Conservation (phyloP, 345 rosid species). For the Heritiera fomes region DNA sequence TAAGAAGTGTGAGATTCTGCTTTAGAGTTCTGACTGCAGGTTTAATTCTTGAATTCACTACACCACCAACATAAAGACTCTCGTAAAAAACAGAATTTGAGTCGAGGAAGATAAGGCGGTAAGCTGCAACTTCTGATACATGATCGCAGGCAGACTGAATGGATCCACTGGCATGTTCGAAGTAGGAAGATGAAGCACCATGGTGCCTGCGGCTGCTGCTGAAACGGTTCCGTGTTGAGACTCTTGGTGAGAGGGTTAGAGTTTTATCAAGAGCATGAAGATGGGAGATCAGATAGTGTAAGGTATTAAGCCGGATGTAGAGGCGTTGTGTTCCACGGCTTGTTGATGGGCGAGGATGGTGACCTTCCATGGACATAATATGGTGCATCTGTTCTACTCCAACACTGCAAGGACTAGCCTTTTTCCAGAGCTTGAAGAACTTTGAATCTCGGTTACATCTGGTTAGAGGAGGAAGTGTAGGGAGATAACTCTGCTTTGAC, state of each 20-base stretch:
- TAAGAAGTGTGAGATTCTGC: slow-evolving; percentile 71
- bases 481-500: slow-evolving; percentile 78
- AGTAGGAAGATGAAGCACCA: slow-evolving; percentile 47
- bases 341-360: slow-evolving; percentile 79
- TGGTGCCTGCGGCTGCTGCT: slow-evolving; percentile 16
- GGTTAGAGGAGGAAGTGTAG: slow-evolving; percentile 80
- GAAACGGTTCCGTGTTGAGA: slow-evolving; percentile 42
- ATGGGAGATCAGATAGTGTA: slow-evolving; percentile 71
- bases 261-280: slow-evolving; percentile 79
- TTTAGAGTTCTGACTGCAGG: slow-evolving; percentile 65
- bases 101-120: slow-evolving; percentile 75
- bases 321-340: slow-evolving; percentile 94
- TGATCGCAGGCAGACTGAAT: slow-evolving; percentile 74
- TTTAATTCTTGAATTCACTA: slow-evolving; percentile 51
- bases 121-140: slow-evolving; percentile 93
- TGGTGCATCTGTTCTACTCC: slow-evolving; percentile 34
- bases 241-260: slow-evolving; percentile 64
- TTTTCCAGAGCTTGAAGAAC: slow-evolving; percentile 70
- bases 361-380: slow-evolving; percentile 35
- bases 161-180: slow-evolving; percentile 51
- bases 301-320: slow-evolving; percentile 80
- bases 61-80: slow-evolving; percentile 65
- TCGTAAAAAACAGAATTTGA: slow-evolving; percentile 71
- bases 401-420: slow-evolving; percentile 64
- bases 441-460: slow-evolving; percentile 79